A percentile compares a stretch with the other conserved stretches of the same genome.
These are phyloP conservation scores for Gossypioides kirkii DNA, from an alignment of 345 rosid genomes.

Conservation along the genomic window DNA sequence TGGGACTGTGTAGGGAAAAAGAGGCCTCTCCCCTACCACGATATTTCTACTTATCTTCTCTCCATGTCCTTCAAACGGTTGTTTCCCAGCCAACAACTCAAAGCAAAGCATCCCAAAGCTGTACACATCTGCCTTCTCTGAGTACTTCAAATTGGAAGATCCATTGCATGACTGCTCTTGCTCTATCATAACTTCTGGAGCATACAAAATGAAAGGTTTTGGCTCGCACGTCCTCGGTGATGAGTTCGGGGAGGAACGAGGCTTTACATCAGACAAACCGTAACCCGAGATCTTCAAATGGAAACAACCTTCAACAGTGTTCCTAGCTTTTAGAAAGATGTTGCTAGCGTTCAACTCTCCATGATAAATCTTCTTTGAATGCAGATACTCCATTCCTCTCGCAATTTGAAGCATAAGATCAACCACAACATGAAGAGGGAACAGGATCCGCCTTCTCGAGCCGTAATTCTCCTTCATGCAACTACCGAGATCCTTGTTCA, in stretches of 20 bases:
- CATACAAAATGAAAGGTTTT: conserved; percentile 51
- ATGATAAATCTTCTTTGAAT: conserved; percentile 49
- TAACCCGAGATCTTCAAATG: conserved; percentile 73
- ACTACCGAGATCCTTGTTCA: conserved; percentile 64
- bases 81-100: conserved; percentile 76
- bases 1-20: conserved; percentile 67
- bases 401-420: conserved; percentile 90
- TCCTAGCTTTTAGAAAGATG: conserved; percentile 60
- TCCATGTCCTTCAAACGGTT: conserved; percentile 91
- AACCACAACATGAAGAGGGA: conserved; percentile 60
- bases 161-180: conserved; percentile 32
- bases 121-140: conserved; percentile 85
- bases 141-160: conserved; percentile 31
- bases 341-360: conserved; percentile 76
- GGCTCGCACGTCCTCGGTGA: conserved; percentile 26
- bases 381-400: conserved; percentile 90
- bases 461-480: conserved; percentile 43
- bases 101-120: conserved; percentile 91
- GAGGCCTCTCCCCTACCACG: conserved; percentile 77
- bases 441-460: conserved; percentile 50
- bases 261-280: conserved; percentile 37
- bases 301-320: conserved; percentile 58
- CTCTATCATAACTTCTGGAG: conserved; percentile 69
- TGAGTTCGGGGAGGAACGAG: conserved; percentile 21
- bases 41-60: conserved; percentile 65